These are phyloP conservation scores for Mycogone perniciosa DNA, from an alignment of 2,329 filamentous ascomycete species.

Conservation along the genomic window DNA sequence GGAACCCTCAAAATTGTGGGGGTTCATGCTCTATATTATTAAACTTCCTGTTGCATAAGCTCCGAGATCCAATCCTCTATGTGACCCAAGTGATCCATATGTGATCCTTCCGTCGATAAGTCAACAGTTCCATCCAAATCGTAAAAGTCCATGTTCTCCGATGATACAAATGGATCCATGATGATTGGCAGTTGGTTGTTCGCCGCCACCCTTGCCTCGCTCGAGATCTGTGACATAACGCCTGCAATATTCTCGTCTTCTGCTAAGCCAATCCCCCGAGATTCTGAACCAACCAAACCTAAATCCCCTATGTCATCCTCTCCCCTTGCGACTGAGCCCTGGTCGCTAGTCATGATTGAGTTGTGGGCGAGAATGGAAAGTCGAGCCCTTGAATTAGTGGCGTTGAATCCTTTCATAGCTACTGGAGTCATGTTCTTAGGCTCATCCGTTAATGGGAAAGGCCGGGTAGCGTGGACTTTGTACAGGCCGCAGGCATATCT, in stretches of 20 bases:
- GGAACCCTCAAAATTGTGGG: too few relatives aligned
- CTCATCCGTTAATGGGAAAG: constrained; percentile 1
- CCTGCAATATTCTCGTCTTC: not conserved
- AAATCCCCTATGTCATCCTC: not conserved
- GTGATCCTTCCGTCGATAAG: not conserved
- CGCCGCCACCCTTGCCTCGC: not conserved
- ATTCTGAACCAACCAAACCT: not conserved
- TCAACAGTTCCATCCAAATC: not conserved
- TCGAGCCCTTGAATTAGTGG: not conserved
- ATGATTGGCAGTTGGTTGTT: not conserved
- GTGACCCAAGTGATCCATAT: not conserved
- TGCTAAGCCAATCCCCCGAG: not conserved
- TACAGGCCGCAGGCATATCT: not conserved
- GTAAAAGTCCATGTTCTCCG: not conserved
- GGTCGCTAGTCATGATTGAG: not conserved
- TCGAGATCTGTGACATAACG: not conserved
- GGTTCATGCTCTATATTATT: too few relatives aligned
- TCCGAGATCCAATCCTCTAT: constrained; percentile 2
- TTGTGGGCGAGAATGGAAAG: constrained; percentile 1
- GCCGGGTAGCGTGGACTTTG: not conserved
- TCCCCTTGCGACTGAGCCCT: not conserved
- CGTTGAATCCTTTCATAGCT: constrained; percentile 1
- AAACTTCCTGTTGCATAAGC: not conserved
- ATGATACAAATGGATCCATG: not conserved
- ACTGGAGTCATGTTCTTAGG: constrained; percentile 1